Evolutionary conservation across 352 stramenopile species (phyloP), one percentile per base, ranked within the genome.

Genomic region (Plasmopara viticola): DNA sequence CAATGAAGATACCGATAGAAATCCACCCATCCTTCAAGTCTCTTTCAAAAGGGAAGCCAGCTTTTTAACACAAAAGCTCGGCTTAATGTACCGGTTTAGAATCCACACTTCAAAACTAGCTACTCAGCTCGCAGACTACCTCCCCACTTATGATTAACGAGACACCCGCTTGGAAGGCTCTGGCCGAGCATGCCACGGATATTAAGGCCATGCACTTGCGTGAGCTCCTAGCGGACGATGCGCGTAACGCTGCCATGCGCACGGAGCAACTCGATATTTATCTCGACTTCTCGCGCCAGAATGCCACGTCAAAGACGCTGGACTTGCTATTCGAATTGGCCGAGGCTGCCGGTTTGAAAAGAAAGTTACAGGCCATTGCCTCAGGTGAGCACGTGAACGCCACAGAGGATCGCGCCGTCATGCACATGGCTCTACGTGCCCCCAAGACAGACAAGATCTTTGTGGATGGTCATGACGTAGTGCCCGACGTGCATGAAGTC

Each of bases 391-490:
- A 97, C 44, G 95, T 99, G 34, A 99, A 99, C 68, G 78, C 68
- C 17, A 99, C 96, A 1, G 96, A 99, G 73, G 81, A 95, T 58
- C 83, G 95, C 50, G 88, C 94, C 0, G 97, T 98, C 13, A 80
- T 98, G 60, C 97, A 99, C 80, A 95, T 98, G 64, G 88, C 96
- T 5, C 74, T 99, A 51, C 83, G 97, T 20, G 90, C 94, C 60
- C 92, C 58, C 48, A 84, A 71, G 43, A 76, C 66, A 47, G 70
- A 94, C 57, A 60, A 78, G 62, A 72, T 98, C 34, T 46, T 94
- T 15, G 90, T 99, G 4, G 96, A 98, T 67, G 95, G 94, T 39
- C 81, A 89, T 56, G 90, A 99, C 74, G 93, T 98, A 17, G 92
- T 98, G 58, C 73, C 90, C 13, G 91, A 98, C 42, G 94, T 99